Evolutionary conservation across 306 rosid species (phyloP).

Genomic region (Lathyrus sativus): DNA sequence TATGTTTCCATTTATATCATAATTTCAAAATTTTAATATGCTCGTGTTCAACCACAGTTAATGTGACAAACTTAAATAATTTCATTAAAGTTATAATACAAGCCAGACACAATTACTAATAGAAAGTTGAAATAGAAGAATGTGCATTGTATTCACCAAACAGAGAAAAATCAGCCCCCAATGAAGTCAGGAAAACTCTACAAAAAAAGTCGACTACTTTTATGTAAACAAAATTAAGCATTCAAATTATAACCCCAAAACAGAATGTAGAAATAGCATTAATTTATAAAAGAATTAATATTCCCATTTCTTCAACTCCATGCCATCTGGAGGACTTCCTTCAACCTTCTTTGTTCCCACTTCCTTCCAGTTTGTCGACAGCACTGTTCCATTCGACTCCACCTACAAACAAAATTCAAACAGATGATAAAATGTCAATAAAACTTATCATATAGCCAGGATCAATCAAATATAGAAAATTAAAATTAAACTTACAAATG

Average conservation of each 20-base stretch:
- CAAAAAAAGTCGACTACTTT: background rate
- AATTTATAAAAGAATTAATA: conserved; percentile 37
- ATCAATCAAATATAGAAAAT: background rate
- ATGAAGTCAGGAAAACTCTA: conserved; percentile 5
- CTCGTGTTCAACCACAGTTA: too few relatives aligned
- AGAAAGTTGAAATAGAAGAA: background rate
- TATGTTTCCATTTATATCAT: too few relatives aligned
- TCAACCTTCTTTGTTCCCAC: conserved; percentile 91
- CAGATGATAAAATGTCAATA: background rate
- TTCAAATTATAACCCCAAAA: conserved; percentile 37
- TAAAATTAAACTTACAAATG: conserved; percentile 63
- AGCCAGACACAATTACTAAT: background rate
- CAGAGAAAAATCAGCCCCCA: background rate
- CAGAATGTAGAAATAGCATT: conserved; percentile 8
- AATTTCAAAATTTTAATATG: too few relatives aligned
- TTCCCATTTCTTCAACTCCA: conserved; percentile 95
- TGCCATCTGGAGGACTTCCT: conserved; percentile 97
- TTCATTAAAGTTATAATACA: background rate
- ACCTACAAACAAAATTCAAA: conserved; percentile 46
- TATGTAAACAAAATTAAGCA: conserved; percentile 16
- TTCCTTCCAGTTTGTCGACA: conserved; percentile 97
- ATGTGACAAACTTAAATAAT: too few relatives aligned
- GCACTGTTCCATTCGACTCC: conserved; percentile 90
- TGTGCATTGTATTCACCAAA: conserved; percentile 25
- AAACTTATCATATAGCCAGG: background rate